A percentile compares a stretch with the other conserved stretches of the same genome.
Evolutionary conservation across 768 basidiomycete genomes (phyloP).

Genomic region (Mycena haematopus): DNA sequence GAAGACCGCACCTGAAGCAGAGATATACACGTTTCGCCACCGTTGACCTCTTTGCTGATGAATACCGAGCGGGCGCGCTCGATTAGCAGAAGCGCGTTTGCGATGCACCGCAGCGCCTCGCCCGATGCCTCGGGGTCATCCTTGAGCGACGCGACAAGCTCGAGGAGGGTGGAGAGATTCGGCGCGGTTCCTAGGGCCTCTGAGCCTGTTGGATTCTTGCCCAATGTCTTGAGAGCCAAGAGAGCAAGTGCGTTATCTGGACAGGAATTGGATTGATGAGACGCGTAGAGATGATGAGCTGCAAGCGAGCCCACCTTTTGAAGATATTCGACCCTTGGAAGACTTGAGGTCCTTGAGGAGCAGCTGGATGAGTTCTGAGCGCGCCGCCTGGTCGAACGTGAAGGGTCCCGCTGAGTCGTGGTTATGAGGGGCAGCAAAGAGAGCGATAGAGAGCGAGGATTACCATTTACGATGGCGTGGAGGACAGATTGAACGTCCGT

Average conservation of each 20-base stretch:
- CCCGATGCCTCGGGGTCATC: constrained; percentile 63
- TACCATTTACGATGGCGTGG: constrained; percentile 16
- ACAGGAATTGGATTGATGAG: constrained; percentile 9
- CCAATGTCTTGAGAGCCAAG: constrained; percentile 75
- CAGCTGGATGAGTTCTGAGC: constrained; percentile 60
- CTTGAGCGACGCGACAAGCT: constrained; percentile 57
- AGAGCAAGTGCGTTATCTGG: constrained; percentile 76
- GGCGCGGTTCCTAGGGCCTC: constrained; percentile 57
- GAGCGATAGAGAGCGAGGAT: neutral
- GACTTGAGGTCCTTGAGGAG: constrained; percentile 66
- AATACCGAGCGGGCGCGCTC: constrained; percentile 66
- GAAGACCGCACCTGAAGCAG: constrained; percentile 61
- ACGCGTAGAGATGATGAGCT: constrained; percentile 15
- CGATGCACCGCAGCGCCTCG: constrained; percentile 78
- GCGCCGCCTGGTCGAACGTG: constrained; percentile 52
- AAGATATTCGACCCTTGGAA: constrained; percentile 54
- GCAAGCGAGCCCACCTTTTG: constrained; percentile 53
- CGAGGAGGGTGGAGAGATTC: constrained; percentile 65
- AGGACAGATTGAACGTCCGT: constrained; percentile 13
- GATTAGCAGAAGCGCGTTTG: constrained; percentile 78
- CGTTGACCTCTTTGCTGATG: constrained; percentile 63
- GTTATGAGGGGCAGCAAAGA: neutral
- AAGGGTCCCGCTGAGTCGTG: constrained; percentile 50
- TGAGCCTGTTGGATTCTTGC: constrained; percentile 74
- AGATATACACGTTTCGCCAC: constrained; percentile 60